phyloP scores from a whole-genome alignment of 495 filamentous ascomycete genomes.

The Penicillium mononematosum region DNA sequence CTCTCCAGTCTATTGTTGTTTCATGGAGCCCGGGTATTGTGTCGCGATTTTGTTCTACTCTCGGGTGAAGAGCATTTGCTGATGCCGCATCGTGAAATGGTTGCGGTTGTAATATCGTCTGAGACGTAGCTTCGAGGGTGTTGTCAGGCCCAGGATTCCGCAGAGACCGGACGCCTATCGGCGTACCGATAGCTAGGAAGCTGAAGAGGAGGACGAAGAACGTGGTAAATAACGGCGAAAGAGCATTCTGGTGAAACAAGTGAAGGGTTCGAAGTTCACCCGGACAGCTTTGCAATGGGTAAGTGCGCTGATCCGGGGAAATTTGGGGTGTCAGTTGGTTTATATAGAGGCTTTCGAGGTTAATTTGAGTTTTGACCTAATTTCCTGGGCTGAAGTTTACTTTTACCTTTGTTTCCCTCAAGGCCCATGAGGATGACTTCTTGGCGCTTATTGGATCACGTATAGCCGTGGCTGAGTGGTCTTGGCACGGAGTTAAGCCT shows the following conservation, averaged over 20 bases:
- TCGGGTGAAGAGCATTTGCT: no score
- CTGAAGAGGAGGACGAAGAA: background rate
- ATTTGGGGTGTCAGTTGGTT: background rate
- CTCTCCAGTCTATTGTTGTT: constrained; percentile 5
- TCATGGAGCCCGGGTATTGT: background rate
- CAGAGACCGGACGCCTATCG: background rate
- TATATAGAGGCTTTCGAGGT: background rate
- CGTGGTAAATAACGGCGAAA: background rate
- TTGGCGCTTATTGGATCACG: constrained; percentile 12
- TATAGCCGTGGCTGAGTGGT: constrained; percentile 1
- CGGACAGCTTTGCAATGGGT: background rate
- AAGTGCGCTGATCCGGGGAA: background rate
- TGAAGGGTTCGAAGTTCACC: background rate
- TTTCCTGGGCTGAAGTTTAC: background rate
- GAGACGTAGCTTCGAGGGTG: background rate
- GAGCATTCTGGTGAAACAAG: background rate
- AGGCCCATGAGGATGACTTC: constrained; percentile 1
- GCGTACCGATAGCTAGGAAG: background rate
- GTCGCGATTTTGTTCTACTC: background rate
- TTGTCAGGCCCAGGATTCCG: background rate
- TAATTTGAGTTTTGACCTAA: background rate
- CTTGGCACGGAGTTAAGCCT: constrained; percentile 10
- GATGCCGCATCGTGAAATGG: background rate
- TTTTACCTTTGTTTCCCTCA: background rate
- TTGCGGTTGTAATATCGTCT: background rate